Base-by-base conservation (phyloP, 106 monocot genomes). In the Dendrobium officinale region DNA sequence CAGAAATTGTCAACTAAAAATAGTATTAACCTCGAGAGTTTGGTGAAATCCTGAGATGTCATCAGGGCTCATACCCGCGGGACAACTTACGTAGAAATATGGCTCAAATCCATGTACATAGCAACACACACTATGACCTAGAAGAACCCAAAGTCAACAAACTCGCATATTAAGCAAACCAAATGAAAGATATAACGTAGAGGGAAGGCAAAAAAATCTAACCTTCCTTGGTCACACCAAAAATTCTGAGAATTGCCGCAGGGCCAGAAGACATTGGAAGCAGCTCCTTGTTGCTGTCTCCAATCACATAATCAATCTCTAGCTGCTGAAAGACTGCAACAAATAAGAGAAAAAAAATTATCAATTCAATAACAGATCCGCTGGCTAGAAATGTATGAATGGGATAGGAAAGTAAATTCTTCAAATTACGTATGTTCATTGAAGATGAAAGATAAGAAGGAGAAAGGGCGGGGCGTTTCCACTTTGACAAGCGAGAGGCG, bases 211-310 rank as follows among this genome's bases (percentile, higher is more conserved):
- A 67, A 74, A 82, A 64, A 49, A 64, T 27, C 42, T 78, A 31
- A 98, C 95, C 99, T 88, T 99, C 99, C 84, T 77, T 95, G 2
- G 93, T 99, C 9, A 99, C 99, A 4, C 99, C 99, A 78, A 99
- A 99, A 55, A 99, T 95, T 66, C 99, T 86, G 19, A 99, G 89
- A 76, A 99, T 99, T 0, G 99, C 93, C 6, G 95, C 91, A 1
- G 99, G 88, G 20, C 95, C 99, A 19, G 93, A 88, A 2, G 84
- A 87, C 75, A 80, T 83, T 0, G 90, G 95, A 2, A 99, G 85
- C 72, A 95, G 74, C 33, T 87, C 90, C 56, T 91, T 95, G 78
- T 90, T 81, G 81, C 89, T 93, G 31, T 91, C 93, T 1, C 95
- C 91, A 49, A 99, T 99, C 17, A 99, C 87, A 51, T 99, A 99